These are phyloP conservation scores for Nitzschia inconspicua DNA, from an alignment of 108 stramenopile species.

Conservation along the genomic window DNA sequence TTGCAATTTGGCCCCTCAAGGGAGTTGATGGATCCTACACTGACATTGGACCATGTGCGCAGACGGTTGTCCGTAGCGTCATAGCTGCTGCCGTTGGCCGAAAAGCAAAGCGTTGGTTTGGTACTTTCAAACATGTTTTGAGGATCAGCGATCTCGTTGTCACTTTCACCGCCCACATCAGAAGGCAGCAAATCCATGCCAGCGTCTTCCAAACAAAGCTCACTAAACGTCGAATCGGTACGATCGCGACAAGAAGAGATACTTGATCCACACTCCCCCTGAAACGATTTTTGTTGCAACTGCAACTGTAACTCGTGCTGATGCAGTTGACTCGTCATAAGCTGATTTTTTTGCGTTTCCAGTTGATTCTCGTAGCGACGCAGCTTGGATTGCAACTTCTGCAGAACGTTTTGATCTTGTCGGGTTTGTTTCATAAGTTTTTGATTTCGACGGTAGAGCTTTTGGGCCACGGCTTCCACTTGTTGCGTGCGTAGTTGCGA, in stretches of 20 bases:
- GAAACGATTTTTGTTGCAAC: background rate
- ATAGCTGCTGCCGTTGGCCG: too few relatives aligned
- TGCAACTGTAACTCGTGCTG: slow-evolving; percentile 5
- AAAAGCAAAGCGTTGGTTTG: too few relatives aligned
- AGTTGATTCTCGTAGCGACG: slow-evolving; percentile 3
- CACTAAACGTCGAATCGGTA: slow-evolving; percentile 1
- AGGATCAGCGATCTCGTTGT: background rate
- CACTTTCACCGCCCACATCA: background rate
- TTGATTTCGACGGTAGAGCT: slow-evolving; percentile 25
- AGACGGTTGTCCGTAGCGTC: too few relatives aligned
- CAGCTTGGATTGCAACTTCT: slow-evolving; percentile 1
- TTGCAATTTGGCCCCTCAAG: too few relatives aligned
- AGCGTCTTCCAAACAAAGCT: background rate
- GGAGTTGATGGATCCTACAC: too few relatives aligned
- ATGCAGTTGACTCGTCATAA: slow-evolving; percentile 5
- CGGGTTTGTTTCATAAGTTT: slow-evolving; percentile 28
- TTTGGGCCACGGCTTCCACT: slow-evolving; percentile 23
- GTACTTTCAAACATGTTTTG: too few relatives aligned
- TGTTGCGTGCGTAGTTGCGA: slow-evolving; percentile 8
- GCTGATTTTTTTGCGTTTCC: slow-evolving; percentile 8
- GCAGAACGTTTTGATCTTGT: slow-evolving; percentile 1
- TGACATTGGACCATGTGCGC: too few relatives aligned
- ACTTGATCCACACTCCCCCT: background rate
- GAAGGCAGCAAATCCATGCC: background rate
- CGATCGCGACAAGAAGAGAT: background rate